Percentiles rank a stretch among this genome's conserved stretches.
Evolutionary conservation across 306 rosid genomes (phyloP).

Genomic region (Sophora flavescens): DNA sequence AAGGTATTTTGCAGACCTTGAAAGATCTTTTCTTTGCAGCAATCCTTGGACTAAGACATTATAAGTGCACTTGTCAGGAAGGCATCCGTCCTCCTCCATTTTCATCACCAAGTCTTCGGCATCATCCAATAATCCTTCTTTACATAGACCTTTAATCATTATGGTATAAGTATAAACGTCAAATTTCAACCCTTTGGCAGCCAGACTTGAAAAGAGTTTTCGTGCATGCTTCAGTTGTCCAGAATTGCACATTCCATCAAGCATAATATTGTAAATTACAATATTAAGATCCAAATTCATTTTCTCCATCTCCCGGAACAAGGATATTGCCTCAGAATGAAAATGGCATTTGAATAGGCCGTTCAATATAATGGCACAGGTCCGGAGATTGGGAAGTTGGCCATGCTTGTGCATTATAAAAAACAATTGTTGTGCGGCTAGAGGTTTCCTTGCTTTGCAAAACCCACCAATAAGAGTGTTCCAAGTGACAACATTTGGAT

Average conservation of each 20-base stretch:
- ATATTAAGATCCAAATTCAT: no score
- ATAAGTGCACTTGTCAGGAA: neutral
- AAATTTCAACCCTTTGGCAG: slow-evolving; percentile 5
- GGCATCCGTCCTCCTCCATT: neutral
- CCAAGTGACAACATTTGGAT: slow-evolving; percentile 7
- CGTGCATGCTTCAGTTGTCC: neutral
- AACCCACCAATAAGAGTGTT: slow-evolving; percentile 17
- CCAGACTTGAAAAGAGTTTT: slow-evolving; percentile 2
- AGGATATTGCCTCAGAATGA: no score
- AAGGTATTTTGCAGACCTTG: neutral
- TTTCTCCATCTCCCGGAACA: no score
- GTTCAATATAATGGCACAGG: neutral
- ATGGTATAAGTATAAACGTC: neutral
- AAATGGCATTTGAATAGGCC: neutral
- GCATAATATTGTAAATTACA: neutral
- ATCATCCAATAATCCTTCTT: neutral
- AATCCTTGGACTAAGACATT: no score
- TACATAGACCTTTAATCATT: slow-evolving; percentile 22
- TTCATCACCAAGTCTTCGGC: neutral
- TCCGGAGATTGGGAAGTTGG: slow-evolving; percentile 2
- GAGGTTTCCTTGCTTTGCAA: neutral
- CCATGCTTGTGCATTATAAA: neutral
- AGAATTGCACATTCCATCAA: neutral
- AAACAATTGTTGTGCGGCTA: slow-evolving; percentile 3
- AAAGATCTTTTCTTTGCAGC: neutral